These are phyloP conservation scores for Colletotrichum chrysophilum DNA, from an alignment of 2,329 filamentous ascomycete species.

Conservation along the genomic window DNA sequence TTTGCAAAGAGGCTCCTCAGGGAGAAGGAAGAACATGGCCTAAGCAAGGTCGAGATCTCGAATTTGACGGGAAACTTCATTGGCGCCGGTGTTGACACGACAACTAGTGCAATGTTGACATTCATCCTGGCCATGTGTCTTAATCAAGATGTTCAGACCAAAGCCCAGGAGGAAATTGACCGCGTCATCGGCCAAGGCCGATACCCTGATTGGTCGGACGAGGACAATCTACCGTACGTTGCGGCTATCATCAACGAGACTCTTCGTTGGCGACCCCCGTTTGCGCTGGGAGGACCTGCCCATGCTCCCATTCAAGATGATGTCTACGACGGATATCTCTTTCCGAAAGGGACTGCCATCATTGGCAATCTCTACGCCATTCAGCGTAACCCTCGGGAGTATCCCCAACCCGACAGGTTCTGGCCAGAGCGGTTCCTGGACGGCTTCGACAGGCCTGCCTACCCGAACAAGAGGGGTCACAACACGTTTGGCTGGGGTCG, in stretches of 20 bases:
- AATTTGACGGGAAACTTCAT: background rate
- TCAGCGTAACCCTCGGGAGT: background rate
- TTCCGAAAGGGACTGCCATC: background rate
- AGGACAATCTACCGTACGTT: background rate
- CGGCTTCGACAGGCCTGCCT: background rate
- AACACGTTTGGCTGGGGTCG: background rate
- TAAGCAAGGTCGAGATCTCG: background rate
- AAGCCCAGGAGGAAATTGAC: background rate
- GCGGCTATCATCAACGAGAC: background rate
- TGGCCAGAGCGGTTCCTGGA: background rate
- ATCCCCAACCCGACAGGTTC: background rate
- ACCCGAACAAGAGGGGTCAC: background rate
- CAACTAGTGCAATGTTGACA: background rate
- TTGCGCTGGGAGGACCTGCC: background rate
- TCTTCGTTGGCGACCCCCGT: background rate
- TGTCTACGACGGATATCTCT: background rate
- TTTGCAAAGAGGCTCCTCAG: background rate
- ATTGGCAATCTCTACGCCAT: background rate
- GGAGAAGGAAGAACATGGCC: background rate
- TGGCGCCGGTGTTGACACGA: background rate
- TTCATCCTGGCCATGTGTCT: background rate
- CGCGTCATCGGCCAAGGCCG: background rate
- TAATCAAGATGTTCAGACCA: background rate
- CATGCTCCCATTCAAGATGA: background rate
- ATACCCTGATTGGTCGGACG: background rate